Evolutionary conservation across 2,329 filamentous ascomycete genomes (phyloP).

Genomic region (Fragosphaeria purpurea): DNA sequence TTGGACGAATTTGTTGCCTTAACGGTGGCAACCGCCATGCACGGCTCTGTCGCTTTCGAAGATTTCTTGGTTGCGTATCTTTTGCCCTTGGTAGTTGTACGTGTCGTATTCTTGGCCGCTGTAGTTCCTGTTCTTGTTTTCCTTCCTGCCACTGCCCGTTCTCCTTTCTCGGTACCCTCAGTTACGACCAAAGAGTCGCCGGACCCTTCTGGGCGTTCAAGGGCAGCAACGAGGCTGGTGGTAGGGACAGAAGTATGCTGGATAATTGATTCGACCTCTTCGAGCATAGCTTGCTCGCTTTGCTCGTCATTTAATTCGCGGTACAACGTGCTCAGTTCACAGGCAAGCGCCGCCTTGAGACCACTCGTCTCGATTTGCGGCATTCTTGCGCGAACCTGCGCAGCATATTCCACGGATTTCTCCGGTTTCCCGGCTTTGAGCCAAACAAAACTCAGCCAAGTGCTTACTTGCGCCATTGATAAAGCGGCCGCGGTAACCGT

Average conservation of each 20-base stretch:
- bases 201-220: not conserved
- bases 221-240: no score
- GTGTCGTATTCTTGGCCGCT: constrained; percentile 18
- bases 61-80: no score
- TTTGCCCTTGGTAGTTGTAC: not conserved
- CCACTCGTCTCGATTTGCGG: constrained; percentile 34
- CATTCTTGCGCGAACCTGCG: constrained; percentile 43
- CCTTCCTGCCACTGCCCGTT: no score
- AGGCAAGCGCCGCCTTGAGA: constrained; percentile 37
- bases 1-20: constrained; percentile 1
- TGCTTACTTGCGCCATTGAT: constrained; percentile 42
- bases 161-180: no score
- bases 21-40: no score
- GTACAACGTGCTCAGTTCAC: constrained; percentile 46
- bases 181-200: not conserved
- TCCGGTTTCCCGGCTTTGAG: constrained; percentile 48
- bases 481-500: constrained; percentile 54
- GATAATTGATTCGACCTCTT: constrained; percentile 35
- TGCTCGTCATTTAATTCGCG: constrained; percentile 37
- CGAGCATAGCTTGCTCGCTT: constrained; percentile 33
- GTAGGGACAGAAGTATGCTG: not conserved
- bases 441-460: constrained; percentile 46
- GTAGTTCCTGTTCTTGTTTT: constrained; percentile 4
- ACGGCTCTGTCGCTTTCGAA: no score
- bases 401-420: constrained; percentile 45